Evolutionary conservation across 2,329 filamentous ascomycete species (phyloP).

Genomic region (Chalara sp.): DNA sequence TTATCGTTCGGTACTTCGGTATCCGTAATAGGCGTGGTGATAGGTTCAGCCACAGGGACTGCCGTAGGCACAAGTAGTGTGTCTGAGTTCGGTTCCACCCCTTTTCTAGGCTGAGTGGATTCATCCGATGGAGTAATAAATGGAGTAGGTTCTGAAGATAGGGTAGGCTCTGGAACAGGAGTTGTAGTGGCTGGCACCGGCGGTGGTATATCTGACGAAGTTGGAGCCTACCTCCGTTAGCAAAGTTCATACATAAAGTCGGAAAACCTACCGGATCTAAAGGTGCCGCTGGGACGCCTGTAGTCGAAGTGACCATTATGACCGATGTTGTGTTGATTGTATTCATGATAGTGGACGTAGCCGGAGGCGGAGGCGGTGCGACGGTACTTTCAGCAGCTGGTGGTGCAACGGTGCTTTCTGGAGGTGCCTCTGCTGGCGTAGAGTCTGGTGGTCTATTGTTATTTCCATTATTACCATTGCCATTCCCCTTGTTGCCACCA

Average conservation of each 20-base stretch:
- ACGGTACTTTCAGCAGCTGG: not conserved
- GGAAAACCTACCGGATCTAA: too few species aligned
- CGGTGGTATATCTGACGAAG: not conserved
- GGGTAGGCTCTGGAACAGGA: slow-evolving; percentile 3
- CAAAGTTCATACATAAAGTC: too few species aligned
- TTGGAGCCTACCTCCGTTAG: not conserved
- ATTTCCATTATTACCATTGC: not conserved
- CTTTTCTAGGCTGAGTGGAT: too few species aligned
- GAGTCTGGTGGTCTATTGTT: not conserved
- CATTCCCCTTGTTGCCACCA: not conserved
- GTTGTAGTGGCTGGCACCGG: not conserved
- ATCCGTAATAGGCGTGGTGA: too few species aligned
- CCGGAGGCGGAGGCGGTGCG: not conserved
- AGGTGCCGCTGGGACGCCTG: not conserved
- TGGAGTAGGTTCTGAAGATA: not conserved
- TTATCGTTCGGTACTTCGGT: too few species aligned
- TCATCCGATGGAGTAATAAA: not conserved
- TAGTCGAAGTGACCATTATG: not conserved
- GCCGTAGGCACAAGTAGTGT: too few species aligned
- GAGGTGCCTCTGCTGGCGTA: too few species aligned
- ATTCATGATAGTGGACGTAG: not conserved
- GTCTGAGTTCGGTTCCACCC: too few species aligned
- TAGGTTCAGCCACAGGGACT: too few species aligned
- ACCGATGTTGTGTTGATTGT: not conserved
- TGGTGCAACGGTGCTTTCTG: too few species aligned